These are phyloP conservation scores for Harringtonia aguacate DNA, from an alignment of 2,329 filamentous ascomycete species.

Conservation along the genomic window DNA sequence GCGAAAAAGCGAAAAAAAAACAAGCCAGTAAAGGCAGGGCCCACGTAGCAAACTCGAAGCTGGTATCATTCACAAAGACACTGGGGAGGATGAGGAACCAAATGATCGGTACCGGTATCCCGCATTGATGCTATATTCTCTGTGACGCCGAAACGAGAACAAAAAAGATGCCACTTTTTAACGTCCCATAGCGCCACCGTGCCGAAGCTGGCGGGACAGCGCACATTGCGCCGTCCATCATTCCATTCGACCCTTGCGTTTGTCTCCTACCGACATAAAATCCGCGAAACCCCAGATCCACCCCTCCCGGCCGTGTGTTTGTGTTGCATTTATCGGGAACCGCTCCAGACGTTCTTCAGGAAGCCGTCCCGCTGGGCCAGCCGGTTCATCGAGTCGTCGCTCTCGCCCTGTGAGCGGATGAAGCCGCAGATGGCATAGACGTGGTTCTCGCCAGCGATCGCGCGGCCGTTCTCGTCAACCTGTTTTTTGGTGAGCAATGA, in stretches of 20 bases:
- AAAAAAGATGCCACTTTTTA: background rate
- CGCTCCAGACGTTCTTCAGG: constrained; percentile 94
- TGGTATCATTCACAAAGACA: too few species aligned
- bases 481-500: background rate
- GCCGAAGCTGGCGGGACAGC: background rate
- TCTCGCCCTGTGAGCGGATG: constrained; percentile 95
- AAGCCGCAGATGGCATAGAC: constrained; percentile 96
- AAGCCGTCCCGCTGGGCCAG: constrained; percentile 92
- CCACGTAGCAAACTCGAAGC: too few species aligned
- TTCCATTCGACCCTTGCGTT: too few species aligned
- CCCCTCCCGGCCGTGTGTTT: background rate
- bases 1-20: too few species aligned
- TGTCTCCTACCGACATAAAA: too few species aligned
- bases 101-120: background rate
- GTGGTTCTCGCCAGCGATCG: constrained; percentile 89
- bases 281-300: too few species aligned
- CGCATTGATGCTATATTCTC: background rate
- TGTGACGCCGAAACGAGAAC: background rate
- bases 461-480: constrained; percentile 96
- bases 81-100: background rate
- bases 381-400: constrained; percentile 92
- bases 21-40: background rate
- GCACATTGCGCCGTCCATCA: too few species aligned
- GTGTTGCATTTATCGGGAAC: constrained; percentile 42
- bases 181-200: background rate